phyloP scores from a whole-genome alignment of 73 alveolate species.

The Tetrahymena elliotti region DNA sequence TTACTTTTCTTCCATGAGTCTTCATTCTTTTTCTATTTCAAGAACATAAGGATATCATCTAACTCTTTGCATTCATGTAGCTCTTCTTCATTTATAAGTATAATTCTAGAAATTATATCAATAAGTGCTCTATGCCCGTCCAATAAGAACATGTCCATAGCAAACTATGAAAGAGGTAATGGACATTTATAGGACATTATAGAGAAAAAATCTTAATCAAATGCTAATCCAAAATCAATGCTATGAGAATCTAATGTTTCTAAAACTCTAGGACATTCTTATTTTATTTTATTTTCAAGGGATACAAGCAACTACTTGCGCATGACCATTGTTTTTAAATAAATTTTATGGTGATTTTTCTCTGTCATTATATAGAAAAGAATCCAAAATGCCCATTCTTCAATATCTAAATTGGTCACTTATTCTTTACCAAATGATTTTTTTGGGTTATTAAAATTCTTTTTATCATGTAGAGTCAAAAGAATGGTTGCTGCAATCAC shows the following conservation, averaged over 20 bases:
- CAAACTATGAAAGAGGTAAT: neutral
- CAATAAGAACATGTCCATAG: neutral
- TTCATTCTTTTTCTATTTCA: neutral
- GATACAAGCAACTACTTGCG: neutral
- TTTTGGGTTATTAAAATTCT: neutral
- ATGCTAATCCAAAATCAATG: neutral
- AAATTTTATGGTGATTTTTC: neutral
- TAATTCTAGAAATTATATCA: neutral
- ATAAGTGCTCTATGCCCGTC: neutral
- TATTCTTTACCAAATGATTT: neutral
- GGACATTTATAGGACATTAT: neutral
- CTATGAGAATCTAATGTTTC: neutral
- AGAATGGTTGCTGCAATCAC: neutral
- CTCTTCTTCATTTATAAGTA: neutral
- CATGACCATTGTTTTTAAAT: neutral
- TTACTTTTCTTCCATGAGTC: neutral
- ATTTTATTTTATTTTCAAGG: neutral
- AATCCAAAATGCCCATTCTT: neutral
- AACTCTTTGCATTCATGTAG: neutral
- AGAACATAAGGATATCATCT: neutral
- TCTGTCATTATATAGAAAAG: neutral
- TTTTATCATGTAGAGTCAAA: neutral
- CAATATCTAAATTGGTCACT: neutral
- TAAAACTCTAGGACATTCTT: neutral
- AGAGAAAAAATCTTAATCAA: neutral